Conservation (phyloP, 345 rosid species). For the Hibiscus syriacus region DNA sequence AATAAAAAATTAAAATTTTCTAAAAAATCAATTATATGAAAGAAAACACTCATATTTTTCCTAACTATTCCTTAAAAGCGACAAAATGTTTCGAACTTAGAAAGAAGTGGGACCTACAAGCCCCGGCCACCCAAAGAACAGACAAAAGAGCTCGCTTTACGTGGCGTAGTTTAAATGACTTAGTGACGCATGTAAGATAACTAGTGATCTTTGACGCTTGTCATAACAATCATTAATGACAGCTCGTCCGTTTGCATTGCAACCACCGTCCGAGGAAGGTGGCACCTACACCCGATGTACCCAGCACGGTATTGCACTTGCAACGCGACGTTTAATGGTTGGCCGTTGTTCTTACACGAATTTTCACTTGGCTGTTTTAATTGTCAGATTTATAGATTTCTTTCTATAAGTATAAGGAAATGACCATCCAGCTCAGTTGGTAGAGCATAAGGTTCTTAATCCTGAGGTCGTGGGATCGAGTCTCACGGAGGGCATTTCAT, state of each 20-base stretch:
- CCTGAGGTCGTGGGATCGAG: too few relatives aligned
- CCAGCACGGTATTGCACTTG: not conserved
- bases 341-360: not conserved
- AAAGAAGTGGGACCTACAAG: not conserved
- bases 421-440: too few relatives aligned
- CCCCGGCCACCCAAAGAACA: not conserved
- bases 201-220: not conserved
- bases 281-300: not conserved
- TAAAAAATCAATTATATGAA: too few relatives aligned
- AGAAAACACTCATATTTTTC: too few relatives aligned
- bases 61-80: too few relatives aligned
- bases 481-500: too few relatives aligned
- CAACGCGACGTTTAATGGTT: not conserved
- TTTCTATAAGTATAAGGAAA: too few relatives aligned
- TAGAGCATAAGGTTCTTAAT: too few relatives aligned
- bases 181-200: not conserved
- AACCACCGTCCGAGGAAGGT: not conserved
- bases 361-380: too few relatives aligned
- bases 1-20: too few relatives aligned
- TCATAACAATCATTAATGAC: not conserved
- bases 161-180: not conserved
- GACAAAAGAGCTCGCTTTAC: not conserved
- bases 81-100: too few relatives aligned
- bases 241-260: not conserved
- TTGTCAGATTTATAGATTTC: too few relatives aligned